Base-by-base conservation (phyloP, 768 basidiomycete genomes). In the Scleroderma citrinum region DNA sequence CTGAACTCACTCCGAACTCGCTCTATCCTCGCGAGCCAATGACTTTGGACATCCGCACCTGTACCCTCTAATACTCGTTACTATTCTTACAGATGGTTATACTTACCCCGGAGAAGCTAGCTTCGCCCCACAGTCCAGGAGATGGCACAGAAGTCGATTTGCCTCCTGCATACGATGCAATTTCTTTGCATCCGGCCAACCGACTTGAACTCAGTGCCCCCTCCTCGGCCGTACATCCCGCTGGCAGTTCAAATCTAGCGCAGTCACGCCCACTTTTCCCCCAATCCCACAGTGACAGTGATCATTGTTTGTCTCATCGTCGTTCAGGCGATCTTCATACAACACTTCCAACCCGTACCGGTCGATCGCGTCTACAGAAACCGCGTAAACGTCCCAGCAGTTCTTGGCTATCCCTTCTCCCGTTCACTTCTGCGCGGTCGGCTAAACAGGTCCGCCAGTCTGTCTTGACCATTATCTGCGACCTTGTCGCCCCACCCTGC, bases 391-490 rank as follows among this genome's bases (percentile, higher is more conserved):
- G 50, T 10, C 53, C 54, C 30, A 56, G 45, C n/a, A 38, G 31
- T 2, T 53, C 65, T 7, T 68, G 68, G 71, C 47, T 69, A 32
- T 66, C 65, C 14, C 32, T 52, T 41, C 35, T 65, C 1, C 55
- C 66, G 8, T 63, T 67, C 42, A 56, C 40, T 45, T 57, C 57
- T 5, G 54, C 68, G 5, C 46, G 55, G 17, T 58, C 66, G 4
- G 56, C 72, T 3, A 72, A 73, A 38, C 76, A 82, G 46, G 75
- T 81, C 19, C 73, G 72, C 17, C 59, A 60, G 24, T 82, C 82
- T 0, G 70, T 83, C 7, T 63, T 77, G 2, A 70, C 71, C 2
- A 70, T 80, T 17, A 55, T 85, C 12, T 73, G 74, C 12, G 82
- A 83, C 57, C 69, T 82, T 24, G 75, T 80, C 10, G 19, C 48